Conservation (phyloP, 176 grass and related monocot genomes). For the Zoysia pacifica region DNA sequence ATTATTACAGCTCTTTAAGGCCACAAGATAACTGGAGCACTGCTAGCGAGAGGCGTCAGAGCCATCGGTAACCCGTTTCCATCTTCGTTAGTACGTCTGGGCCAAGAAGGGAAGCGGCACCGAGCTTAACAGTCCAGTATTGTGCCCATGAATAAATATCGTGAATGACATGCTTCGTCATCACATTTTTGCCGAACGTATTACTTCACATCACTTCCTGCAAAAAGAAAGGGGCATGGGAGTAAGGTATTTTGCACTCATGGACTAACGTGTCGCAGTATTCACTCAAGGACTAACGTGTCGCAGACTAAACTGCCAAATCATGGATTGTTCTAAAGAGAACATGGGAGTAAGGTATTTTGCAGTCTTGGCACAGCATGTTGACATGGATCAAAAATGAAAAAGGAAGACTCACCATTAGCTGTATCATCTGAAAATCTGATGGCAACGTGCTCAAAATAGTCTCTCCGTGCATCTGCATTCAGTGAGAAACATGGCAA, state of each 20-base stretch:
- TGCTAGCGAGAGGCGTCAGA: background rate
- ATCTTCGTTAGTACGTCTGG: background rate
- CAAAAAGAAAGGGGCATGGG: background rate
- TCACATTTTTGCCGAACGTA: background rate
- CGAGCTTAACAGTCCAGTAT: conserved; percentile 1
- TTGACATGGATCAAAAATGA: background rate
- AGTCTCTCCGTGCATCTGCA: conserved; percentile 89
- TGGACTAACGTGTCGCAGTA: background rate
- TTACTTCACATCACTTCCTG: conserved; percentile 32
- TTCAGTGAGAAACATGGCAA: conserved; percentile 32
- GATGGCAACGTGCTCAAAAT: conserved; percentile 81
- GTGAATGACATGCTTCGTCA: background rate
- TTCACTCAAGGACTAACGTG: background rate
- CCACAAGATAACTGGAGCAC: background rate
- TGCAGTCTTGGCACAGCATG: background rate
- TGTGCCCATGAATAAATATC: background rate
- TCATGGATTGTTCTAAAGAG: background rate
- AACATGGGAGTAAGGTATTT: background rate
- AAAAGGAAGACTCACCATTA: conserved; percentile 51
- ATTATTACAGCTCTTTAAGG: conserved; percentile 36
- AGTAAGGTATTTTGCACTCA: background rate
- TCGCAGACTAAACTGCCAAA: background rate
- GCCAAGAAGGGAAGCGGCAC: conserved; percentile 12
- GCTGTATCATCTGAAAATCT: conserved; percentile 47
- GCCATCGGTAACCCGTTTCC: background rate